Evolutionary conservation across 2,329 filamentous ascomycete genomes (phyloP).

Genomic region (Beauveria scarabaeidicola): DNA sequence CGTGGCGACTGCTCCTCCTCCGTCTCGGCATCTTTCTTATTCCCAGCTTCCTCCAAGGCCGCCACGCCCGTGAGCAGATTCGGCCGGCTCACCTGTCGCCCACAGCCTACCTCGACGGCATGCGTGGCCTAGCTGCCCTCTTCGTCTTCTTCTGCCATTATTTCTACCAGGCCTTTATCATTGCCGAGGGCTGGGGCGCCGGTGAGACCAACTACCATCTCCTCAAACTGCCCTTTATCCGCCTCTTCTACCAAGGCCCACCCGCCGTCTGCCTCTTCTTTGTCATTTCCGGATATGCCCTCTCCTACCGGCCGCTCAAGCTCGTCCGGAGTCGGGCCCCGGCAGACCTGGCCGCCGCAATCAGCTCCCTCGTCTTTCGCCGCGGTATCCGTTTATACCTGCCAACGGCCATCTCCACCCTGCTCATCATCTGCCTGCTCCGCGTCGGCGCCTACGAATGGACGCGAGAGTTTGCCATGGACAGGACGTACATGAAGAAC

Average conservation of each 20-base stretch:
- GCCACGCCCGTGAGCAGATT: slow-evolving; percentile 31
- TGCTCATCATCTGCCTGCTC: slow-evolving; percentile 36
- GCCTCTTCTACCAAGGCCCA: slow-evolving; percentile 46
- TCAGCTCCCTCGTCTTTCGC: slow-evolving; percentile 44
- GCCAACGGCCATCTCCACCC: slow-evolving; percentile 41
- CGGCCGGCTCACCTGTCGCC: slow-evolving; percentile 36
- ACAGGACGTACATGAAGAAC: slow-evolving; percentile 37
- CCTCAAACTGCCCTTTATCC: slow-evolving; percentile 44
- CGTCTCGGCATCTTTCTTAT: slow-evolving; percentile 37
- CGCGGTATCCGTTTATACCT: slow-evolving; percentile 44
- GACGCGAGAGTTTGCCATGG: slow-evolving; percentile 37
- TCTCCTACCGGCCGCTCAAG: slow-evolving; percentile 32
- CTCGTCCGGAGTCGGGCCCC: slow-evolving; percentile 24
- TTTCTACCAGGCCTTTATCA: slow-evolving; percentile 42
- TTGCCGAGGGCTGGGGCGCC: slow-evolving; percentile 42
- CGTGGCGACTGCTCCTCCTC: slow-evolving; percentile 30
- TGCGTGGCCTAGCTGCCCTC: slow-evolving; percentile 47
- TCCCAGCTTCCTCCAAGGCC: slow-evolving; percentile 45
- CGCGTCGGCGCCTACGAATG: slow-evolving; percentile 39
- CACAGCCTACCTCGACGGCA: slow-evolving; percentile 50
- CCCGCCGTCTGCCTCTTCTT: slow-evolving; percentile 54
- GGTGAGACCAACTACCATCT: slow-evolving; percentile 35
- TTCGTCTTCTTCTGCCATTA: slow-evolving; percentile 51
- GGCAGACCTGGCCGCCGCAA: slow-evolving; percentile 33
- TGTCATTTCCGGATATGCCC: slow-evolving; percentile 44